Base-by-base conservation (phyloP, 139 green algal genomes). In the Axilococcus clingmanii region DNA sequence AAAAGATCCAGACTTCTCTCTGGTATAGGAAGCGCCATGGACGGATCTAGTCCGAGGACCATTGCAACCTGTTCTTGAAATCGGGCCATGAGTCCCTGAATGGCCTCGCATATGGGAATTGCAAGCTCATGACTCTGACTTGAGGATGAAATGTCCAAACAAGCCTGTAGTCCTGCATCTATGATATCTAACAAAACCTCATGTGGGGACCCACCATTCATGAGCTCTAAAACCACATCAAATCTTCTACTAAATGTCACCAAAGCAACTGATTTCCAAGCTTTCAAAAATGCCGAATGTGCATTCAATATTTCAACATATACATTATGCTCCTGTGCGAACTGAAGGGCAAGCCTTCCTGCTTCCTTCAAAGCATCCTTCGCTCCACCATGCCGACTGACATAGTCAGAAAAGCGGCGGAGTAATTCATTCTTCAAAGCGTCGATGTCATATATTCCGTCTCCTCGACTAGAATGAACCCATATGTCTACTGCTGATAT, bases 241-340 rank as follows among this genome's bases (percentile, higher is more conserved):
- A 72, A 84, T 52, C 65, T 59, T 4, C 68, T 59, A 4, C 71
- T 72, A 58, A 80, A 72, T 7, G 66, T 63, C 8, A 84, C 55
- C 31, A 76, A 55, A 4, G 71, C 40, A 15, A 72, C 41, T n/a
- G 70, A 56, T 35, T 69, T 50, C 76, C 81, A 89, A 6, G 61
- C 77, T 15, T 58, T 53, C 20, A 74, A 55, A 30, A 68, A 51
- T 14, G 72, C 65, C 1, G 40, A 45, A 65, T 78, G 74, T 4
- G 61, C 74, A 7, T 40, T 62, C 15, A 54, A 31, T 38, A 49
- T n/a, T 31, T 68, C 57, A 12, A 62, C 59, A 35, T 71, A 72
- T 2, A 72, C 68, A 37, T 89, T 89, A 64, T 66, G 64, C 8
- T 60, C 50, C 60, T 73, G 53, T 8, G 68, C 76, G 53, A 78